Evolutionary conservation across 2,329 filamentous ascomycete species (phyloP), one percentile per base, ranked within the genome.

Genomic region (Geosmithia putterillii): DNA sequence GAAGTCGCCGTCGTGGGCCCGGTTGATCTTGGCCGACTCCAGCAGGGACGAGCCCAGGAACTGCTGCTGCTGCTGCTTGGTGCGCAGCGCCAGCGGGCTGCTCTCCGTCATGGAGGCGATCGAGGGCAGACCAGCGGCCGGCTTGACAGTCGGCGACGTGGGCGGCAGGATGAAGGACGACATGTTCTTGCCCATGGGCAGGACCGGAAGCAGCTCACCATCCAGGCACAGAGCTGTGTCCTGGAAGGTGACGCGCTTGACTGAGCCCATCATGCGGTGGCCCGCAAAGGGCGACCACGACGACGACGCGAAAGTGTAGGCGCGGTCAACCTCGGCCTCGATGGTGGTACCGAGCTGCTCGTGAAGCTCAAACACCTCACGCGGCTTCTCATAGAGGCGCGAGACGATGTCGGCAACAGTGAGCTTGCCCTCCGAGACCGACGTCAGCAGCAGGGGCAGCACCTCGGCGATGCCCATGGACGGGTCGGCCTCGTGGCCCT

Each of bases 291-390:
- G 84, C 50, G 83, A 86, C 82, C 80, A 86, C 44, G 53, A 54
- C 18, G 49, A 47, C 21, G 83, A 86, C 81, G 80, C 86, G 46
- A 54, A 55, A n/a, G 50, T 47, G 59, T 83, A 84, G 2, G 80
- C 73, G 38, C 84, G 76, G 57, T 86, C 83, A 52, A 88, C 70
- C 62, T 88, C 84, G 19, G 86, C 73, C 65, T 89, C 84, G 32
- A 89, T 71, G 5, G 75, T 76, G 34, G 81, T 80, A 46, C 79
- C 79, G n/a, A 73, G 63, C 62, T 89, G 84, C 52, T 89, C 84
- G 50, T 89, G 84, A 42, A 89, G 73, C 65, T 89, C 83, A 52
- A 89, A 89, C 53, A 89, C 88, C 57, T 76, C 74, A 66, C 83
- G 84, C 3, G 84, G 84, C 57, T 87, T 88, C 56, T 86, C 80